phyloP scores from a whole-genome alignment of 176 grass and related monocot species.

The Carex parvula region DNA sequence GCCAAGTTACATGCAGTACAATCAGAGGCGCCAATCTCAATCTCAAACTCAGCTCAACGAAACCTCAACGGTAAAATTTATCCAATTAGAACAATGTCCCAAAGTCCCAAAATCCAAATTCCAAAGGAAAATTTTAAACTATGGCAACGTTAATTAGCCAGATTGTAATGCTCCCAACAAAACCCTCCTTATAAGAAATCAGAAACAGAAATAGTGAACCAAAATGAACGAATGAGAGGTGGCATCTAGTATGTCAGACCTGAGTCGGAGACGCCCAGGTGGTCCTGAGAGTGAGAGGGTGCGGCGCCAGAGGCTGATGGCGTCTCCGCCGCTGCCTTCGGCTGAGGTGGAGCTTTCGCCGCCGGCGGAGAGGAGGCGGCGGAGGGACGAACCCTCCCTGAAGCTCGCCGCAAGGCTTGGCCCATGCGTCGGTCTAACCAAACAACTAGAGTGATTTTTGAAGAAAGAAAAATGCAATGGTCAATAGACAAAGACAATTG shows the following conservation, averaged over 20 bases:
- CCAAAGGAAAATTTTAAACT: not conserved
- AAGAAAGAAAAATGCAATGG: not conserved
- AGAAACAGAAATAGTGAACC: not conserved
- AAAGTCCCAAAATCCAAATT: not conserved
- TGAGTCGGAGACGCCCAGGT: not conserved
- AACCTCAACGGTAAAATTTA: not conserved
- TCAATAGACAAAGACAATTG: not conserved
- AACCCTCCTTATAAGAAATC: not conserved
- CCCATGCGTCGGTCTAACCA: not conserved
- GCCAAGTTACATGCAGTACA: not conserved
- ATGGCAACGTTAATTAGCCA: not conserved
- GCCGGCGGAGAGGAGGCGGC: conserved; percentile 1
- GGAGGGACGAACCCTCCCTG: conserved; percentile 20
- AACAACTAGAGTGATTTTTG: not conserved
- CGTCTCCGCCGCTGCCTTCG: not conserved
- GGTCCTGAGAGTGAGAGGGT: conserved; percentile 2
- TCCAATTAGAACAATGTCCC: not conserved
- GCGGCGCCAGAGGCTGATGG: not conserved
- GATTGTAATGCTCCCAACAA: not conserved
- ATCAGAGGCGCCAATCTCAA: not conserved
- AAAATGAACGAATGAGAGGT: not conserved
- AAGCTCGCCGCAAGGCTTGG: conserved; percentile 11
- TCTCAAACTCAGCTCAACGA: not conserved
- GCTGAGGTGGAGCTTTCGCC: not conserved
- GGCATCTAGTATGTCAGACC: not conserved